Evolutionary conservation across 805 yeast species (phyloP).

Genomic region (Candida qinlingensis): DNA sequence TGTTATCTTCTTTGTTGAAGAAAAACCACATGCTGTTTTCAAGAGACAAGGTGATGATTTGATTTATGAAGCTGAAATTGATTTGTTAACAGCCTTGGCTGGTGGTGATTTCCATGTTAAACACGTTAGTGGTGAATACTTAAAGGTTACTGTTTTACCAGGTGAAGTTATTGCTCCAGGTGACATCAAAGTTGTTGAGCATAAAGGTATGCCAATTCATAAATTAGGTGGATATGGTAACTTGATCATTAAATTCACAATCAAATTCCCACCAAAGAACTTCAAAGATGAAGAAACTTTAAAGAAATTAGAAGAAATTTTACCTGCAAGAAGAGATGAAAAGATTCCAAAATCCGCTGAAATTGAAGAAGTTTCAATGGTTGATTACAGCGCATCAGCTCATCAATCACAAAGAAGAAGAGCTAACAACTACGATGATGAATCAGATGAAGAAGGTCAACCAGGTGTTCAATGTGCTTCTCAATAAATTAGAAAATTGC

Average conservation of each 20-base stretch:
- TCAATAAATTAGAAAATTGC: constrained; percentile 45
- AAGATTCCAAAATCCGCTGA: constrained; percentile 64
- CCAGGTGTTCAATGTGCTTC: constrained; percentile 91
- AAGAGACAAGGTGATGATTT: constrained; percentile 88
- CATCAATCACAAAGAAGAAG: constrained; percentile 40
- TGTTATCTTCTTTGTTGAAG: constrained; percentile 86
- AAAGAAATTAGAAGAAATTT: constrained; percentile 62
- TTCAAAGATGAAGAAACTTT: constrained; percentile 74
- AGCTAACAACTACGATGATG: constrained; percentile 40
- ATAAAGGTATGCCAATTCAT: constrained; percentile 96
- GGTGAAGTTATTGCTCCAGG: constrained; percentile 94
- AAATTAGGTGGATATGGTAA: constrained; percentile 87
- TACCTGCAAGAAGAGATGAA: constrained; percentile 64
- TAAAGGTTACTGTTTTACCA: constrained; percentile 76
- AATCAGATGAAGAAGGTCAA: constrained; percentile 56
- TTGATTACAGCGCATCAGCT: constrained; percentile 61
- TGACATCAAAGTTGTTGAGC: constrained; percentile 70
- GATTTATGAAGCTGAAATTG: constrained; percentile 79
- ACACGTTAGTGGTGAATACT: constrained; percentile 89
- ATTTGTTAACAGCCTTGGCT: constrained; percentile 88
- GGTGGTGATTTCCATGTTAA: constrained; percentile 89
- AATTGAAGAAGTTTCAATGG: constrained; percentile 75
- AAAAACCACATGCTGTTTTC: constrained; percentile 79
- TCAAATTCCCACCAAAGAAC: constrained; percentile 79
- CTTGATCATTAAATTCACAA: constrained; percentile 76